These are phyloP conservation scores for Pyrenochaeta sp. DNA, from an alignment of 2,329 filamentous ascomycete species.

Conservation along the genomic window DNA sequence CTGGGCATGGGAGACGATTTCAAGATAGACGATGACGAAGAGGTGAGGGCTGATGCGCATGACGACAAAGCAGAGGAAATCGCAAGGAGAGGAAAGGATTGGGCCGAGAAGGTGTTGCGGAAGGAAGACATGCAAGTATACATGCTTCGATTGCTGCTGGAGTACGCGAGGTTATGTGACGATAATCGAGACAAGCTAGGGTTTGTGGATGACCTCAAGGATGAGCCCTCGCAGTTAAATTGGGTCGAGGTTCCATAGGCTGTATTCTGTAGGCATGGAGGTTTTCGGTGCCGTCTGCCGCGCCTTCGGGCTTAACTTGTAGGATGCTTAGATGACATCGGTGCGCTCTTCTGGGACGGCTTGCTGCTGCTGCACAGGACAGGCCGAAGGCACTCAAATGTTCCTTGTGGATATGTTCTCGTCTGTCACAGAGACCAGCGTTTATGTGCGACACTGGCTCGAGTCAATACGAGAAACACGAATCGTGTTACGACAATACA, in stretches of 20 bases:
- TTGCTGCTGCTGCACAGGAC: too few relatives aligned
- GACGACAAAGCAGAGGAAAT: conserved; percentile 70
- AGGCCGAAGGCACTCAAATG: neutral
- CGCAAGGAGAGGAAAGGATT: conserved; percentile 70
- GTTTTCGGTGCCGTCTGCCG: too few relatives aligned
- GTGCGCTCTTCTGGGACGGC: too few relatives aligned
- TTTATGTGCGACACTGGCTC: neutral
- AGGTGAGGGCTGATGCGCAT: conserved; percentile 37
- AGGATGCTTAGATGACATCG: too few relatives aligned
- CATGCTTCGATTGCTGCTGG: conserved; percentile 64
- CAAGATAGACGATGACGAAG: conserved; percentile 4
- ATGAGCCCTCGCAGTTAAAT: neutral
- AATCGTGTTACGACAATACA: neutral
- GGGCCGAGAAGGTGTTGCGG: conserved; percentile 73
- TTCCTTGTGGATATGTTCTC: neutral
- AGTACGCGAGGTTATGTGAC: conserved; percentile 55
- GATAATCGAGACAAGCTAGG: conserved; percentile 53
- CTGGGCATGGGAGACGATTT: conserved; percentile 55
- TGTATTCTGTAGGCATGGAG: too few relatives aligned
- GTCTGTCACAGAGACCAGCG: neutral
- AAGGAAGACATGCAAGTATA: conserved; percentile 80
- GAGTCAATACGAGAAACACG: neutral
- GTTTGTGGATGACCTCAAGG: conserved; percentile 42
- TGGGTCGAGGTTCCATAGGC: too few relatives aligned
- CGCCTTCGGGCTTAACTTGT: too few relatives aligned